A percentile compares a stretch with the other conserved stretches of the same genome.
Evolutionary conservation across 2,329 filamentous ascomycete genomes (phyloP).

Genomic region (Phoma sp.): DNA sequence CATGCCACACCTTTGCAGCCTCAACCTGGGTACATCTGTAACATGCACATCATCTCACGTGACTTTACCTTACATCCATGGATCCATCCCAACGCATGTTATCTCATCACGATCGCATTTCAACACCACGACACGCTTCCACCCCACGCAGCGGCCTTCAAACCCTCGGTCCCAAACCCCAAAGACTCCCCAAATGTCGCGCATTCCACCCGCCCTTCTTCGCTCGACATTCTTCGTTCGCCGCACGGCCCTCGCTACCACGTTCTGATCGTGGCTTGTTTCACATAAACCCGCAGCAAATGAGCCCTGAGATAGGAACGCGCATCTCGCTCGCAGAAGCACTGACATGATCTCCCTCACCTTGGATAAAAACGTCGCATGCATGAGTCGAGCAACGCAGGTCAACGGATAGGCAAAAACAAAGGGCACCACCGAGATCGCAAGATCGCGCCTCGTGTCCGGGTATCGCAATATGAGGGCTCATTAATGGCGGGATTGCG

Average conservation of each 20-base stretch:
- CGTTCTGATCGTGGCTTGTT: slow-evolving; percentile 11
- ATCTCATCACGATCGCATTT: background rate
- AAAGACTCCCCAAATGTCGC: background rate
- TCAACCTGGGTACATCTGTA: too few species aligned
- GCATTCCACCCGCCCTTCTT: slow-evolving; percentile 6
- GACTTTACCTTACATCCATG: background rate
- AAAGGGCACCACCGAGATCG: slow-evolving; percentile 5
- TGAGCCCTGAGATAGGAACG: background rate
- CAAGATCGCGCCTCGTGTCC: slow-evolving; percentile 8
- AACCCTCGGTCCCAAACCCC: slow-evolving; percentile 10
- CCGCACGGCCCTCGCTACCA: slow-evolving; percentile 15
- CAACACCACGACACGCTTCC: background rate
- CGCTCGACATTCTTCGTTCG: background rate
- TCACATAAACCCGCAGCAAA: slow-evolving; percentile 12
- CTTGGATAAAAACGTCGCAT: slow-evolving; percentile 1
- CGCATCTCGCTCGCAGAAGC: background rate
- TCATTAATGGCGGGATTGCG: slow-evolving; percentile 6
- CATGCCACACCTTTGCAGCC: too few species aligned
- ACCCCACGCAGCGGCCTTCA: background rate
- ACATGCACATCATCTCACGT: background rate
- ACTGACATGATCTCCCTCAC: background rate
- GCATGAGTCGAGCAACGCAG: slow-evolving; percentile 1
- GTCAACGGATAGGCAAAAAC: too few species aligned
- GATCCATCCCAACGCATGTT: background rate
- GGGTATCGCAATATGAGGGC: slow-evolving; percentile 10